Conservation (phyloP, 306 rosid genomes). For the Geum urbanum region DNA sequence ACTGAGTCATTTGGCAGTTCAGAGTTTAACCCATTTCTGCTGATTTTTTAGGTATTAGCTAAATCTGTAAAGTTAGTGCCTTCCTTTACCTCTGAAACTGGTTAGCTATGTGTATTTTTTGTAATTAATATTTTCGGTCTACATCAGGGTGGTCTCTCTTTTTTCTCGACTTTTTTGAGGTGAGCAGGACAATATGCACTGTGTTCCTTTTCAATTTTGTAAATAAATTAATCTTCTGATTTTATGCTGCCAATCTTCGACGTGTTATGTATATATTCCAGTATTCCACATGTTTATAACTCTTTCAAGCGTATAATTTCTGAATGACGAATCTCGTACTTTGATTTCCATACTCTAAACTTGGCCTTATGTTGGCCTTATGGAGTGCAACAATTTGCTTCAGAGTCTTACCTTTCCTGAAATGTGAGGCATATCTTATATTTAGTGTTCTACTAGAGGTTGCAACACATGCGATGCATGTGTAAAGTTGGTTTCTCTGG, state of each 20-base stretch:
- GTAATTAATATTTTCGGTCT: conserved; percentile 3
- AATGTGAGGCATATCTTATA: too few species aligned
- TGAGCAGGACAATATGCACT: neutral
- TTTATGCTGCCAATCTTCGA: neutral
- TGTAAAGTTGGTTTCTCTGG: too few species aligned
- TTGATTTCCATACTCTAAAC: too few species aligned
- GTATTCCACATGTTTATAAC: too few species aligned
- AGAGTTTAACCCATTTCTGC: neutral
- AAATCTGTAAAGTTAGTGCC: neutral
- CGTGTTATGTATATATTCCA: too few species aligned
- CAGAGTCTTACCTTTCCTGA: too few species aligned
- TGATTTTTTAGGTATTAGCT: neutral
- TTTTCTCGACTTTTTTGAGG: neutral
- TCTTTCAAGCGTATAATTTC: too few species aligned
- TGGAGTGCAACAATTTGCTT: too few species aligned
- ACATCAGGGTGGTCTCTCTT: neutral
- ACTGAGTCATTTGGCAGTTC: conserved; percentile 30
- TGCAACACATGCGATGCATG: too few species aligned
- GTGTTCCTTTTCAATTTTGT: neutral
- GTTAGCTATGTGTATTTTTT: neutral
- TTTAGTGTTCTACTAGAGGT: too few species aligned
- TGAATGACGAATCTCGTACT: too few species aligned
- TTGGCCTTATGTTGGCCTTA: too few species aligned
- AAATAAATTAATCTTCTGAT: neutral
- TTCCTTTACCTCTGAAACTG: neutral